Evolutionary conservation across 495 filamentous ascomycete genomes (phyloP).

Genomic region (Poronia punctata): DNA sequence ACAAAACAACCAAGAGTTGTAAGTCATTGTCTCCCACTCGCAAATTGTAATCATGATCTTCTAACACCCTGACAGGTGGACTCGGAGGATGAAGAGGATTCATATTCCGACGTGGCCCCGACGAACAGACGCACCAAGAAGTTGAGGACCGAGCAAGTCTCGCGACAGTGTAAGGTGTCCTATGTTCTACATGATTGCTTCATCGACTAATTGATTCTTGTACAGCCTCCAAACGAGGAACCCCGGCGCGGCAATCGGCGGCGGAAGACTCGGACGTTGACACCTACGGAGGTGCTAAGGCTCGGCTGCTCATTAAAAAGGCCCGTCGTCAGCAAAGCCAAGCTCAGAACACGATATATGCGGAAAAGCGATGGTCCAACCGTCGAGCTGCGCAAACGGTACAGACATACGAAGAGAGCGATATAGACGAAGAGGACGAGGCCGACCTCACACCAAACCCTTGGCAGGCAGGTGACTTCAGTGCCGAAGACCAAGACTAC

Average conservation of each 20-base stretch:
- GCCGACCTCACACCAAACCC: conserved; percentile 52
- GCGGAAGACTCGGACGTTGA: conserved; percentile 61
- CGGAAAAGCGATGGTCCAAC: conserved; percentile 83
- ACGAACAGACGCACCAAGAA: conserved; percentile 42
- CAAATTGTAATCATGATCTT: background rate
- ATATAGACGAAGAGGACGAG: conserved; percentile 65
- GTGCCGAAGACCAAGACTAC: conserved; percentile 68
- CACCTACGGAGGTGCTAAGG: conserved; percentile 67
- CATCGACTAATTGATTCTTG: conserved; percentile 19
- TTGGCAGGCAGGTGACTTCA: conserved; percentile 48
- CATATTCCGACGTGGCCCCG: conserved; percentile 55
- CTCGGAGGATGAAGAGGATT: conserved; percentile 64
- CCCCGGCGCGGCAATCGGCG: conserved; percentile 51
- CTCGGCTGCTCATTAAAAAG: conserved; percentile 61
- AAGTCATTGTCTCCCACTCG: conserved; percentile 18
- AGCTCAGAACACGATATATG: conserved; percentile 53
- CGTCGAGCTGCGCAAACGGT: conserved; percentile 72
- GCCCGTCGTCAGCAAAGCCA: conserved; percentile 58
- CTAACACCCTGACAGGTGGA: conserved; percentile 47
- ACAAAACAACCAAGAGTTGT: conserved; percentile 45
- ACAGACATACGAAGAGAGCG: conserved; percentile 77
- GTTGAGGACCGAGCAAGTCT: conserved; percentile 43
- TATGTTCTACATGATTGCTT: background rate
- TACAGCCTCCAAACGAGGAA: conserved; percentile 59
- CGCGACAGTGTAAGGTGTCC: conserved; percentile 37